Conservation (phyloP, 1,284 basidiomycete species). For the Rhodofomes roseus region DNA sequence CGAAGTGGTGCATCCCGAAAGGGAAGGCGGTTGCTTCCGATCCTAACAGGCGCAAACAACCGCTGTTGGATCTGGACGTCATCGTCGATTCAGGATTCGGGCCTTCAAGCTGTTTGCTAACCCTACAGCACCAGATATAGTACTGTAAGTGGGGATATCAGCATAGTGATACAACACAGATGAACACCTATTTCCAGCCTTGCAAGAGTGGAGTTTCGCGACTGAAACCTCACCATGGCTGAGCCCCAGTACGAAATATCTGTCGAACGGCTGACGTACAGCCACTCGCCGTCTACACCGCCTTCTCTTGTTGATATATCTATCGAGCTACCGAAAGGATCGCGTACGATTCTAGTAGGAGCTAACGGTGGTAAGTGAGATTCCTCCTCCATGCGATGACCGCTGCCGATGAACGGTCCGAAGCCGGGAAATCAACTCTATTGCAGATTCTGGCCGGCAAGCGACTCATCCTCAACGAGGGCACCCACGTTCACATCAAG, state of each 20-base stretch:
- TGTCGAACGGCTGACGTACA: constrained; percentile 60
- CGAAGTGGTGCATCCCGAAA: not conserved
- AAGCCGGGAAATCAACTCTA: constrained; percentile 94
- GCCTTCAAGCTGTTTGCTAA: not conserved
- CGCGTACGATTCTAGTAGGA: constrained; percentile 81
- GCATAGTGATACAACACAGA: no score
- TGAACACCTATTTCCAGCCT: no score
- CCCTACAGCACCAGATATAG: not conserved
- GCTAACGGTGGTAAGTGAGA: constrained; percentile 79
- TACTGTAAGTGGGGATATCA: not conserved
- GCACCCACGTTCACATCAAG: constrained; percentile 69
- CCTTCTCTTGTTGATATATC: constrained; percentile 65
- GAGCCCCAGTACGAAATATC: constrained; percentile 36
- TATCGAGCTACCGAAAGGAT: constrained; percentile 66
- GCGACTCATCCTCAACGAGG: constrained; percentile 60
- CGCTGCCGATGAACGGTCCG: not conserved
- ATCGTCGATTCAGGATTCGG: not conserved
- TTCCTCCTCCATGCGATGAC: not conserved
- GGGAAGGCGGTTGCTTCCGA: not conserved
- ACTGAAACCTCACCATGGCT: not conserved
- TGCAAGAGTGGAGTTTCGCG: no score
- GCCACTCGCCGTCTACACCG: constrained; percentile 39
- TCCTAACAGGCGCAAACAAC: not conserved
- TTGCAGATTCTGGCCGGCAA: constrained; percentile 95
- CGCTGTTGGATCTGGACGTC: not conserved